These are phyloP conservation scores for Mortierella sp. DNA, from an alignment of 371 early-diverging fungal species.

Conservation along the genomic window DNA sequence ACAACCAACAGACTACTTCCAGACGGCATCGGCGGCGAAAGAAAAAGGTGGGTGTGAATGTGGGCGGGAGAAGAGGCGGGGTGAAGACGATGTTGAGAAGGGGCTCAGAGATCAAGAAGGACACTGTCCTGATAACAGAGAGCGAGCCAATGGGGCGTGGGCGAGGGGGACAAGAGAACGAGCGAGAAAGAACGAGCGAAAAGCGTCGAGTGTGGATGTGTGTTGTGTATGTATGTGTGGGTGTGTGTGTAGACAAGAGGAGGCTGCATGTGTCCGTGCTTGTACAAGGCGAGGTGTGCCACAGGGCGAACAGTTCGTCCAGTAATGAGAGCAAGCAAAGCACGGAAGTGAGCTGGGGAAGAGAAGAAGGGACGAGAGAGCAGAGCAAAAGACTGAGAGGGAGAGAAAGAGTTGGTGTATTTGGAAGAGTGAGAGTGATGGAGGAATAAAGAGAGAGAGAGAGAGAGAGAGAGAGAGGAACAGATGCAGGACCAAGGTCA, in stretches of 20 bases:
- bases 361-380: conserved; percentile 8
- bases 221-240: too few relatives aligned
- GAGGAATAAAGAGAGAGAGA: background rate
- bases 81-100: background rate
- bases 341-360: background rate
- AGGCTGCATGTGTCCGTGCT: too few relatives aligned
- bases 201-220: background rate
- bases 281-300: too few relatives aligned
- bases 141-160: background rate
- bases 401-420: background rate
- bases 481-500: background rate
- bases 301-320: too few relatives aligned
- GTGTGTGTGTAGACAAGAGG: too few relatives aligned
- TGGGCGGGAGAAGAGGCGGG: background rate
- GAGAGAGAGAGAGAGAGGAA: background rate
- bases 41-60: background rate
- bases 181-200: background rate
- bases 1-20: too few relatives aligned
- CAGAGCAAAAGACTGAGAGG: background rate
- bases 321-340: too few relatives aligned
- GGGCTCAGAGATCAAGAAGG: too few relatives aligned
- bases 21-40: too few relatives aligned
- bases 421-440: background rate
- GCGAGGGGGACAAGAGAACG: background rate
- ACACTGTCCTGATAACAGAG: too few relatives aligned